These are phyloP conservation scores for Fraxinus angustifolia DNA, from an alignment of 305 asterid species.

Conservation along the genomic window DNA sequence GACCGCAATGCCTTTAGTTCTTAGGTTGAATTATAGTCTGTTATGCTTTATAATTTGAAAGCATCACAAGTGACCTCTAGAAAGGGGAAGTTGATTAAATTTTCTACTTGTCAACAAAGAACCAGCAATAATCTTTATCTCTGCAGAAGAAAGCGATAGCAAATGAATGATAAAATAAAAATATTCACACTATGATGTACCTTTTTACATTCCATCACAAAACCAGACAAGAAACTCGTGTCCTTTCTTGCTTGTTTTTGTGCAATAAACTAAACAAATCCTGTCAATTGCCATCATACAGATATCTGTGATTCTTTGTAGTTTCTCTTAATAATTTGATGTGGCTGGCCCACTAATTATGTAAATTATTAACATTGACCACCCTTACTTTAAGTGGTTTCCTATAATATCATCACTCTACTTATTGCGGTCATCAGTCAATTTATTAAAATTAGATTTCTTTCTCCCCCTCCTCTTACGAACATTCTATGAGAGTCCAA, in stretches of 20 bases:
- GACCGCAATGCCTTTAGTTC: not conserved
- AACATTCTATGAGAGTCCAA: not conserved
- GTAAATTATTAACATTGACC: not conserved
- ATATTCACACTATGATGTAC: not conserved
- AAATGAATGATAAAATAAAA: not conserved
- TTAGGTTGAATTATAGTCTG: not conserved
- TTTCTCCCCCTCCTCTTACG: not conserved
- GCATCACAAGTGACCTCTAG: not conserved
- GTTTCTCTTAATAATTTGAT: not conserved
- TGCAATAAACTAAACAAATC: not conserved
- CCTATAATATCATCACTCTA: not conserved
- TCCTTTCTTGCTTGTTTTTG: not conserved
- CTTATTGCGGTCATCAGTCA: not conserved
- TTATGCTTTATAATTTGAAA: not conserved
- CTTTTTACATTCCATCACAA: not conserved
- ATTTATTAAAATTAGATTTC: not conserved
- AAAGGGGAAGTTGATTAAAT: not conserved
- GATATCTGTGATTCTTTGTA: not conserved
- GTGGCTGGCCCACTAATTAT: not conserved
- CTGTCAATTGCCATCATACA: not conserved
- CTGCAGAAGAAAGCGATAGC: not conserved
- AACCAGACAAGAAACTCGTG: not conserved
- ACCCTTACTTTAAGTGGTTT: not conserved
- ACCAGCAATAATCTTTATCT: not conserved
- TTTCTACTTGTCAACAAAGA: not conserved